Percentiles rank a stretch among this genome's conserved stretches.
These are phyloP conservation scores for Vinca minor DNA, from an alignment of 257 asterid genomes.

Conservation along the genomic window DNA sequence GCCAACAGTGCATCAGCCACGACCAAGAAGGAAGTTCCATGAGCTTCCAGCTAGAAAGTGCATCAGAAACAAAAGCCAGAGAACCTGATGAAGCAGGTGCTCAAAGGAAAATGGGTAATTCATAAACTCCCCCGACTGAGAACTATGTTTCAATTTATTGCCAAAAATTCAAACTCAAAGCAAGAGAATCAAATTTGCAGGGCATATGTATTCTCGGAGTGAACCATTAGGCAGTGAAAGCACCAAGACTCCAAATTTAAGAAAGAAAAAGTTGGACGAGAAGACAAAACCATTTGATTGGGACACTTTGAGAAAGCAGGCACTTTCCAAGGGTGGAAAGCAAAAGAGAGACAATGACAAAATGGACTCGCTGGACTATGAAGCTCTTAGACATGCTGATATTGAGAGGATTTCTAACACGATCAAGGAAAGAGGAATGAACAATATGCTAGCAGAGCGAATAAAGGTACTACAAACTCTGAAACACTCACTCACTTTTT, in stretches of 20 bases:
- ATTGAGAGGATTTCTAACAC: slow-evolving; percentile 28
- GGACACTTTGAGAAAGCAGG: slow-evolving; percentile 78
- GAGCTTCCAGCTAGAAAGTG: too few species aligned
- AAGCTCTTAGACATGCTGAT: slow-evolving; percentile 32
- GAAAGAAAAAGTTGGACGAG: slow-evolving; percentile 50
- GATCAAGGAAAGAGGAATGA: slow-evolving; percentile 48
- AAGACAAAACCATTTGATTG: slow-evolving; percentile 47
- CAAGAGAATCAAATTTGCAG: slow-evolving; percentile 17
- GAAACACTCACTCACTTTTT: slow-evolving; percentile 1
- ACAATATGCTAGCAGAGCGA: slow-evolving; percentile 49
- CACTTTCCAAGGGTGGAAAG: slow-evolving; percentile 31
- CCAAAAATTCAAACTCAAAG: background rate
- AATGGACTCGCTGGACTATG: slow-evolving; percentile 79
- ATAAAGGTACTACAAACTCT: slow-evolving; percentile 49
- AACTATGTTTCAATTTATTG: slow-evolving; percentile 8
- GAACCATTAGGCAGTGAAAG: slow-evolving; percentile 20
- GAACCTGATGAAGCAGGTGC: too few species aligned
- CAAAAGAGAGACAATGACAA: slow-evolving; percentile 46
- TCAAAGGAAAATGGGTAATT: slow-evolving; percentile 46
- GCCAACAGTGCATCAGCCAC: too few species aligned
- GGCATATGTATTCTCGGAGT: slow-evolving; percentile 16
- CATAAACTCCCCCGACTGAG: slow-evolving; percentile 8
- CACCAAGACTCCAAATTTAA: slow-evolving; percentile 31
- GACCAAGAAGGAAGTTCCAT: too few species aligned
- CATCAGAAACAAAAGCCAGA: too few species aligned